A percentile compares a stretch with the other conserved stretches of the same genome.
These are phyloP conservation scores for Phytophthora idaei DNA, from an alignment of 352 stramenopile species.

Conservation along the genomic window DNA sequence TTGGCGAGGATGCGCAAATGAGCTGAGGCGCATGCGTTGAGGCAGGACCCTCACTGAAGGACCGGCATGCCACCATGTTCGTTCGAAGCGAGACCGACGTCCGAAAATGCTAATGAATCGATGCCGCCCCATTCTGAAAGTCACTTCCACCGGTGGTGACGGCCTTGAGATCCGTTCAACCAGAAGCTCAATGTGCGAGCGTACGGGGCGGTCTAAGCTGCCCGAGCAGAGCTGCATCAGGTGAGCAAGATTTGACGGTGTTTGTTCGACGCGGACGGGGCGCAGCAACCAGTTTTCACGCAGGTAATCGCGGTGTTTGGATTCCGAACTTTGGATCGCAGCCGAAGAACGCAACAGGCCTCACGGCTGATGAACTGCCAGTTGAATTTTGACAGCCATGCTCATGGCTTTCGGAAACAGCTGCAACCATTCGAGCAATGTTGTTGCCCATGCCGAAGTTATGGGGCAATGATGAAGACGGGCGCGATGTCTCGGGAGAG, in stretches of 20 bases:
- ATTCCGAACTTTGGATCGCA: neutral
- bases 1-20: too few species aligned
- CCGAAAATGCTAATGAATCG: constrained; percentile 2
- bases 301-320: constrained; percentile 19
- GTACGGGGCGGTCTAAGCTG: constrained; percentile 18
- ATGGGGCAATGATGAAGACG: neutral
- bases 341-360: neutral
- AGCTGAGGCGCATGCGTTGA: neutral
- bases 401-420: neutral
- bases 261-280: constrained; percentile 14
- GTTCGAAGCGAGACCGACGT: neutral
- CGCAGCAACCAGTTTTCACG: neutral
- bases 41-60: neutral
- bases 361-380: too few species aligned
- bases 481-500: too few species aligned
- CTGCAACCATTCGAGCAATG: neutral
- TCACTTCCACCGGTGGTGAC: constrained; percentile 14
- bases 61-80: neutral
- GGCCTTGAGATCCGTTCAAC: constrained; percentile 29
- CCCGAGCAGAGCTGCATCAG: constrained; percentile 10
- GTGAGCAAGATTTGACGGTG: constrained; percentile 13
- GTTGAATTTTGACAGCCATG: too few species aligned
- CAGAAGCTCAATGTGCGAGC: constrained; percentile 31
- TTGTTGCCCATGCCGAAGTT: neutral
- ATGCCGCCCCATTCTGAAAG: neutral